These are phyloP conservation scores for Pseudotulostoma volvatum DNA, from an alignment of 495 filamentous ascomycete genomes.

Conservation along the genomic window DNA sequence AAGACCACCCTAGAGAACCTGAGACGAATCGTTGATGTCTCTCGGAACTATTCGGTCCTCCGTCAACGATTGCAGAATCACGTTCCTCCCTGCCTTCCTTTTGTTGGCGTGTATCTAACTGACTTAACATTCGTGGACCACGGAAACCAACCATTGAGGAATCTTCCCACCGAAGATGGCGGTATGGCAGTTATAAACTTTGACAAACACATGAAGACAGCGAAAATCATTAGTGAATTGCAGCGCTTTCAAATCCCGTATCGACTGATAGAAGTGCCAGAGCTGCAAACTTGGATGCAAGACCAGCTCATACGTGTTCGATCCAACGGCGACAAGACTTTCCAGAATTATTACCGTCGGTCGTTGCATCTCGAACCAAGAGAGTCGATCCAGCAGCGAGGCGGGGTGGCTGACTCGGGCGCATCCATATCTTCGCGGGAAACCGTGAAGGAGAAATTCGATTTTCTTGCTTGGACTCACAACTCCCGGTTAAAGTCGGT, in stretches of 20 bases:
- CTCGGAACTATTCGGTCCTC: slow-evolving; percentile 83
- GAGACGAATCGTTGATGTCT: slow-evolving; percentile 67
- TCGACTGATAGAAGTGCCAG: slow-evolving; percentile 63
- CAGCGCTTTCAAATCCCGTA: slow-evolving; percentile 97
- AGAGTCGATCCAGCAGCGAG: slow-evolving; percentile 25
- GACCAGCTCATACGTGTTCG: slow-evolving; percentile 68
- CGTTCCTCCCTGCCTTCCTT: slow-evolving; percentile 85
- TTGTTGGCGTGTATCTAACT: slow-evolving; percentile 92
- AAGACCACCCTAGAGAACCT: slow-evolving; percentile 63
- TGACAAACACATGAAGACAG: slow-evolving; percentile 90
- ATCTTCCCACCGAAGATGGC: slow-evolving; percentile 33
- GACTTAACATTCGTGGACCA: slow-evolving; percentile 67
- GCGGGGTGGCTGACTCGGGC: slow-evolving; percentile 18
- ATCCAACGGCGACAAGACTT: slow-evolving; percentile 58
- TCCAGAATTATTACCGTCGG: slow-evolving; percentile 69
- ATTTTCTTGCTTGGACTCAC: slow-evolving; percentile 39
- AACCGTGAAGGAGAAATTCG: slow-evolving; percentile 37
- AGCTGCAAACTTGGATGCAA: slow-evolving; percentile 90
- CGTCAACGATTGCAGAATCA: slow-evolving; percentile 75
- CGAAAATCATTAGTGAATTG: slow-evolving; percentile 85
- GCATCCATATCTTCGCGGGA: slow-evolving; percentile 35
- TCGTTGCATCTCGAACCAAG: slow-evolving; percentile 78
- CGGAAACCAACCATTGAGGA: slow-evolving; percentile 58
- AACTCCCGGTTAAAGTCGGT: slow-evolving; percentile 32
- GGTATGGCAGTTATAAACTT: slow-evolving; percentile 84